Percentiles rank a stretch among this genome's conserved stretches.
phyloP scores from a whole-genome alignment of 2,329 filamentous ascomycete genomes.

The Alternaria ventricosa region DNA sequence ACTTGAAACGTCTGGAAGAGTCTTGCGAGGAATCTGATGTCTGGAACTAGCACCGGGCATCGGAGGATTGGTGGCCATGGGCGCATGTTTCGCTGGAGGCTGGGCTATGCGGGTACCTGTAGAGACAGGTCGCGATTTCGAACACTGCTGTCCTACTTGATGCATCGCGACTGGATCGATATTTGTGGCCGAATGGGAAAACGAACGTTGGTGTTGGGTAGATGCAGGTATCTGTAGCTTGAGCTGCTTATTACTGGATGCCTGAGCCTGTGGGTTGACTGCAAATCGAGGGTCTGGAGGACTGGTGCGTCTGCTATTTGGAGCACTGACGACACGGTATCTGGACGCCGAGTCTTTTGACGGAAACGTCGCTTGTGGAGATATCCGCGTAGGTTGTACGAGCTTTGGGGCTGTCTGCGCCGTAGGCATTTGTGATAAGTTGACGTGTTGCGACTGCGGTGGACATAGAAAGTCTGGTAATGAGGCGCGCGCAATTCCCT shows the following conservation, averaged over 20 bases:
- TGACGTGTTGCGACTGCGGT: slow-evolving; percentile 17
- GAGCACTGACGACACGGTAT: slow-evolving; percentile 19
- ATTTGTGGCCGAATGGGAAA: background rate
- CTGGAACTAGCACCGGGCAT: background rate
- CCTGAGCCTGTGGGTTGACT: slow-evolving; percentile 1
- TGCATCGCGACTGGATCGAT: background rate
- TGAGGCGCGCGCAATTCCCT: slow-evolving; percentile 16
- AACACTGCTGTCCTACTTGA: background rate
- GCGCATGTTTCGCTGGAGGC: background rate
- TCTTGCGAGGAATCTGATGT: background rate
- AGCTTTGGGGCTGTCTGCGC: background rate
- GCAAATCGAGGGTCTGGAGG: background rate
- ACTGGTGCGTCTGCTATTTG: slow-evolving; percentile 8
- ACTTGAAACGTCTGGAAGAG: background rate
- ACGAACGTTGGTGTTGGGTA: background rate
- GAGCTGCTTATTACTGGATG: background rate
- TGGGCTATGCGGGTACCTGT: background rate
- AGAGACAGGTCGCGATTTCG: background rate
- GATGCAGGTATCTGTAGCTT: background rate
- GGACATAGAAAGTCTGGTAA: slow-evolving; percentile 17
- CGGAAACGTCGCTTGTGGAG: background rate
- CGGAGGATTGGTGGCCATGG: no score
- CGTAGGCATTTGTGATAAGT: background rate
- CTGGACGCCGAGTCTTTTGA: slow-evolving; percentile 10
- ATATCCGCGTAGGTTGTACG: background rate